Conservation (phyloP, 169 alveolate genomes). For the Plasmodium vivax region DNA sequence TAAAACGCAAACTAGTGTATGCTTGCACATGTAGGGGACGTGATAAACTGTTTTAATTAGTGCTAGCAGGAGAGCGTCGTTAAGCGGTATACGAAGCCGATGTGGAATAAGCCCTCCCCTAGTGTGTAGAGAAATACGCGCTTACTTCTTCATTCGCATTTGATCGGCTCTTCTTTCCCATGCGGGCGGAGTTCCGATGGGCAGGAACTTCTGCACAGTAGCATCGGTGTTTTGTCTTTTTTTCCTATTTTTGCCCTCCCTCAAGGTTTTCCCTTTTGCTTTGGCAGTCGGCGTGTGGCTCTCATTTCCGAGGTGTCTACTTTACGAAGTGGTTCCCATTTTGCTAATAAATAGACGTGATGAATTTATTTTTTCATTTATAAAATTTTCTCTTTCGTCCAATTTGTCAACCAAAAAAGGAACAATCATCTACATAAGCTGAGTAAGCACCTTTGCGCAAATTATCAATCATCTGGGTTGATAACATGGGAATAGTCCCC, state of each 20-base stretch:
- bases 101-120: not conserved
- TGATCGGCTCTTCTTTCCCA: not conserved
- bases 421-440: conserved; percentile 4
- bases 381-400: not conserved
- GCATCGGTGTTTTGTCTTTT: too few species aligned
- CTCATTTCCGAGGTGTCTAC: too few species aligned
- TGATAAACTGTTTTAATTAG: not conserved
- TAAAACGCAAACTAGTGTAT: not conserved
- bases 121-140: not conserved
- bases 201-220: too few species aligned
- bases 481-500: not conserved
- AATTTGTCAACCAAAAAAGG: conserved; percentile 6
- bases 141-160: not conserved
- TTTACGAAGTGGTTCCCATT: not conserved
- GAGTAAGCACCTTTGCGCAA: not conserved
- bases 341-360: not conserved
- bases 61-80: not conserved
- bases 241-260: too few species aligned
- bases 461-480: not conserved
- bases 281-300: too few species aligned
- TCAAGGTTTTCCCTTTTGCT: too few species aligned
- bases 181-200: not conserved
- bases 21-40: not conserved
- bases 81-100: not conserved
- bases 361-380: conserved; percentile 4